Conservation (phyloP, 83 land plant genomes). For the Diphasiastrum complanatum region DNA sequence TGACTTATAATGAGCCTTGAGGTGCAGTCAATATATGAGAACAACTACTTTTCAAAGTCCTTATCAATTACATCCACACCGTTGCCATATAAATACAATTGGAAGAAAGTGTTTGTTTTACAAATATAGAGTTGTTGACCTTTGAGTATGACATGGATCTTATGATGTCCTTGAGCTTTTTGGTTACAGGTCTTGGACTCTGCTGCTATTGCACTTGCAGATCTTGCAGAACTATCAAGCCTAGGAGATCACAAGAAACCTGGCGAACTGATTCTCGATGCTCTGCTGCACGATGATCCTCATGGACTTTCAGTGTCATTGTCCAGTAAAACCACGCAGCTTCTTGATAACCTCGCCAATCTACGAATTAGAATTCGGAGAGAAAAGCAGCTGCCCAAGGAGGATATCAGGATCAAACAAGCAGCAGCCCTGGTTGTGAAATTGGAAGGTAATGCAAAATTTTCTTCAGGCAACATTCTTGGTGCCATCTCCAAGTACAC, state of each 20-base stretch:
- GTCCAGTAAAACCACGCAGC: slow-evolving; percentile 42
- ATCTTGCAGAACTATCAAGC: slow-evolving; percentile 63
- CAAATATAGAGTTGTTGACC: neutral
- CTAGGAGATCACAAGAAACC: slow-evolving; percentile 47
- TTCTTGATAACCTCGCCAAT: slow-evolving; percentile 54
- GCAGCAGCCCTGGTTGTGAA: slow-evolving; percentile 43
- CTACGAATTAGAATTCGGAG: slow-evolving; percentile 50
- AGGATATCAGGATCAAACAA: slow-evolving; percentile 47
- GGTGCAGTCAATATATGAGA: neutral
- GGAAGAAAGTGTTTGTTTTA: too few relatives aligned
- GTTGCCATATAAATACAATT: too few relatives aligned
- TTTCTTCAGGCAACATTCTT: slow-evolving; percentile 53
- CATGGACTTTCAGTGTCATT: slow-evolving; percentile 8
- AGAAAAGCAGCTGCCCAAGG: slow-evolving; percentile 51
- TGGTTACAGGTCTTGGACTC: slow-evolving; percentile 49
- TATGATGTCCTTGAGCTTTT: neutral
- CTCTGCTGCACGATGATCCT: slow-evolving; percentile 35
- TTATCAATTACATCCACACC: too few relatives aligned
- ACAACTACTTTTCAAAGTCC: neutral
- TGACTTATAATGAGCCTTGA: neutral
- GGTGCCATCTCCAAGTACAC: slow-evolving; percentile 53
- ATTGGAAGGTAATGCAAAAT: slow-evolving; percentile 61
- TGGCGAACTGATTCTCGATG: slow-evolving; percentile 49
- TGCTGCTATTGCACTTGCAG: slow-evolving; percentile 45
- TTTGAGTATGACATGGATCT: neutral